Base-by-base conservation (phyloP, 305 asterid species). In the Euphrasia arctica region DNA sequence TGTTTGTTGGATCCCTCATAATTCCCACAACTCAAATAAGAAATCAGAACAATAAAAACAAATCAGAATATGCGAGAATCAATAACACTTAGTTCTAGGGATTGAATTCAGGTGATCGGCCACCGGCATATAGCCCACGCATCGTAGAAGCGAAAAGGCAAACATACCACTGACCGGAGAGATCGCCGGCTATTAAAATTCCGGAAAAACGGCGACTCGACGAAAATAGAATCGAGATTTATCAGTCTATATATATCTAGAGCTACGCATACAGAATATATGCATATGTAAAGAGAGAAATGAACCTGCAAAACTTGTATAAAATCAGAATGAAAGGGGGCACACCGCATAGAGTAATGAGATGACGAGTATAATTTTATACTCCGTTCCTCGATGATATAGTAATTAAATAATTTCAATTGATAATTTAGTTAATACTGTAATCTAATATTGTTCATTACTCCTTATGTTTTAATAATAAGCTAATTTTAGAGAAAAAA, bases 31-130 rank as follows among this genome's bases (percentile, higher is more conserved):
- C 51, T 27, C 43, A 55, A 60, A 58, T 68, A 48, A 50, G 69
- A 25, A 58, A 3, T 15, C 39, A n/a, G 29, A 18, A 15, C 36
- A 31, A 28, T 1, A 15, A 51, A 51, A 51, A 13, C 62, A 18
- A 42, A 60, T 22, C 12, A 13, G 49, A 65, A 31, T 54, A 54
- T 3, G 10, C 3, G 56, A 41, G 13, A 13, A 25, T 25, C 27
- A 25, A 25, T 25, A 25, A 25, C 27, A 25, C 13, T 65, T 8
- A 34, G 66, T 45, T 31, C 68, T 77, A 83, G 89, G 92, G 78
- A 69, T 80, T 65, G 78, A 66, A 54, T 67, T 41, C 66, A 73
- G 78, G 72, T 78, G 91, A 83, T 79, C 84, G 65, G 72, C 15
- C 74, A 76, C 65, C 73, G 60, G 69, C 75, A 72, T 64, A 74